These are phyloP conservation scores for Leishmania gerbilli DNA, from an alignment of 208 protist species.

Conservation along the genomic window DNA sequence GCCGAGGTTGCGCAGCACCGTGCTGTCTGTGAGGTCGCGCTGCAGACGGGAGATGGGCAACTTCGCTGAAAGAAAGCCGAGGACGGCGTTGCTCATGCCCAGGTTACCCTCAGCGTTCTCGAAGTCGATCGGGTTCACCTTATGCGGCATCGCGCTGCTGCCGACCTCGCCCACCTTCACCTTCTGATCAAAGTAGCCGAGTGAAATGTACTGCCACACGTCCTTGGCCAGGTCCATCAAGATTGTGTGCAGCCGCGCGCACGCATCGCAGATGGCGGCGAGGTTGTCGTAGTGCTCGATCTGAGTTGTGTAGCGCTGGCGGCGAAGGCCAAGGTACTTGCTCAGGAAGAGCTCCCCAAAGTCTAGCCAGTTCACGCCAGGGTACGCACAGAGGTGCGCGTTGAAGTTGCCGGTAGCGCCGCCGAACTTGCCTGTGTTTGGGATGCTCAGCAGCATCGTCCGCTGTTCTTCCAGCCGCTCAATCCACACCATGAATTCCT, in stretches of 20 bases:
- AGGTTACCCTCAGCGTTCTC: slow-evolving; percentile 98
- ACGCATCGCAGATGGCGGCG: slow-evolving; percentile 90
- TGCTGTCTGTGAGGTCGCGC: slow-evolving; percentile 96
- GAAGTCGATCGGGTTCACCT: slow-evolving; percentile 98
- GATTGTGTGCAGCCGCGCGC: slow-evolving; percentile 92
- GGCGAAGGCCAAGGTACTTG: slow-evolving; percentile 75
- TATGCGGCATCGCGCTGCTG: slow-evolving; percentile 97
- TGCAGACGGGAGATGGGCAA: slow-evolving; percentile 95
- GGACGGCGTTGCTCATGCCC: slow-evolving; percentile 92
- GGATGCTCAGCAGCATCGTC: slow-evolving; percentile 52
- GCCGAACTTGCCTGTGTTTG: slow-evolving; percentile 91
- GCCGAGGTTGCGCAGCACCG: slow-evolving; percentile 94
- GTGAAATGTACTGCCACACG: slow-evolving; percentile 95
- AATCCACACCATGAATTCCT: slow-evolving; percentile 93
- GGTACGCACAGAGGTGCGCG: slow-evolving; percentile 92
- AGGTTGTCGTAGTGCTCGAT: slow-evolving; percentile 96
- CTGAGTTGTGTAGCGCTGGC: slow-evolving; percentile 93
- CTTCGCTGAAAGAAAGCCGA: slow-evolving; percentile 94
- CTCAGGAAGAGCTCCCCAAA: slow-evolving; percentile 88
- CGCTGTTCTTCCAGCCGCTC: slow-evolving; percentile 89
- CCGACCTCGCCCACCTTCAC: slow-evolving; percentile 93
- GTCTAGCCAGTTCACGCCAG: slow-evolving; percentile 76
- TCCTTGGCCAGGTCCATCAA: slow-evolving; percentile 93
- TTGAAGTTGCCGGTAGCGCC: slow-evolving; percentile 95
- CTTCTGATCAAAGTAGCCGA: slow-evolving; percentile 95